Evolutionary conservation across 2,329 filamentous ascomycete genomes (phyloP), one percentile per base, ranked within the genome.

Genomic region (Apiospora sp.): DNA sequence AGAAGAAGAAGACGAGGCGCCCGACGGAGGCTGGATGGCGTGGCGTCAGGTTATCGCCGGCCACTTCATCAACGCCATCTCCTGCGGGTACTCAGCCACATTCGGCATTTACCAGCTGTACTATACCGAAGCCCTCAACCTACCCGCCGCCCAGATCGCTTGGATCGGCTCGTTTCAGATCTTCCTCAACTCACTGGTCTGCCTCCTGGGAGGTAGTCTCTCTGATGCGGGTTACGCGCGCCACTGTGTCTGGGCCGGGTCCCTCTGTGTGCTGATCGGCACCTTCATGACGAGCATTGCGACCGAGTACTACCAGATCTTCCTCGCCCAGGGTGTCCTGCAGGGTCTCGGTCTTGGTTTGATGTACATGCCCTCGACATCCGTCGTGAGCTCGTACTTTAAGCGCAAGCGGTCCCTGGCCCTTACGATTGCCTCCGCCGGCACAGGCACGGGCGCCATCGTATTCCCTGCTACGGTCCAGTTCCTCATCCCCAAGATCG

Each of bases 381-480:
- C 87, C 4, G 79, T 91, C 24, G 84, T 90, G 64, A 85, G 86
- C 46, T 89, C 87, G 7, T 92, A 91, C 74, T 93, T 93, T 78
- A 82, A 83, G 69, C 85, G 82, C 72, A 87, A 86, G 67, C 84
- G 89, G 14, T 86, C 87, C 0, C 82, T 91, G 5, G 91, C 91
- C 0, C 83, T 93, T 61, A 87, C 89, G 0, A 83, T 92, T 5
- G 86, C 87, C 46, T 88, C 90, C 0, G 87, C 87, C 0, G 92
- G 92, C 1, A 90, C 89, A 16, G 87, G 88, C 1, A 86, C 87
- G 0, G 92, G 92, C 0, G 90, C 91, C 2, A 82, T 93, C 4
- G 83, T 93, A 8, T 93, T 92, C 77, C 91, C 92, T 0, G 86
- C 88, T 1, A 84, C 88, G 2, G 83, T 89, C 6, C 84, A 87